phyloP scores from a whole-genome alignment of 441 rosid species.

The Melastoma candidum region DNA sequence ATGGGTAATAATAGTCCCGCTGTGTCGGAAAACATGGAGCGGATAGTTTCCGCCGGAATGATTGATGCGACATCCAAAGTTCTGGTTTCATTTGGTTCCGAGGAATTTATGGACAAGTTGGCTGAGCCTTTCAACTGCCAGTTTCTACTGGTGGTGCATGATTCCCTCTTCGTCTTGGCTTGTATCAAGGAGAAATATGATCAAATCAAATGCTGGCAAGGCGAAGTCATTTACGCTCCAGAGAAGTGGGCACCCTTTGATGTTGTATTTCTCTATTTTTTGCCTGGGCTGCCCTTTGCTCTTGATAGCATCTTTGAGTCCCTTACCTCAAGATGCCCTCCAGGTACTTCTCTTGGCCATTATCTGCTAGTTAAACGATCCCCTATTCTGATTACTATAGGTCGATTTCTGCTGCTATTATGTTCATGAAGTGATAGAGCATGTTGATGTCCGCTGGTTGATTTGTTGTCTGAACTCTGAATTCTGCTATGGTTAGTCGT shows the following conservation, averaged over 20 bases:
- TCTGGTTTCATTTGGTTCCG: constrained; percentile 65
- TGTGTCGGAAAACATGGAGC: constrained; percentile 28
- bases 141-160: constrained; percentile 66
- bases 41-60: constrained; percentile 56
- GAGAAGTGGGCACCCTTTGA: constrained; percentile 80
- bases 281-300: constrained; percentile 60
- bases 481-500: no score
- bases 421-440: background rate
- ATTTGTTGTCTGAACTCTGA: no score
- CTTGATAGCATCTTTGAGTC: constrained; percentile 49
- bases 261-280: constrained; percentile 66
- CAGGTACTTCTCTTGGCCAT: constrained; percentile 32
- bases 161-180: constrained; percentile 69
- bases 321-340: constrained; percentile 43
- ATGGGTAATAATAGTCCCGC: constrained; percentile 31
- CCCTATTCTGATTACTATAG: background rate
- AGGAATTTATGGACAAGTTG: constrained; percentile 59
- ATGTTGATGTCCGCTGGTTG: no score
- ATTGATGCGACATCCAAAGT: constrained; percentile 51
- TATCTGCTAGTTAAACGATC: background rate
- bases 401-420: background rate
- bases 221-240: constrained; percentile 67
- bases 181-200: constrained; percentile 70
- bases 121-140: constrained; percentile 42
- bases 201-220: constrained; percentile 88